Conservation (phyloP, 805 yeast genomes). For the Jamesozyma gamospora region DNA sequence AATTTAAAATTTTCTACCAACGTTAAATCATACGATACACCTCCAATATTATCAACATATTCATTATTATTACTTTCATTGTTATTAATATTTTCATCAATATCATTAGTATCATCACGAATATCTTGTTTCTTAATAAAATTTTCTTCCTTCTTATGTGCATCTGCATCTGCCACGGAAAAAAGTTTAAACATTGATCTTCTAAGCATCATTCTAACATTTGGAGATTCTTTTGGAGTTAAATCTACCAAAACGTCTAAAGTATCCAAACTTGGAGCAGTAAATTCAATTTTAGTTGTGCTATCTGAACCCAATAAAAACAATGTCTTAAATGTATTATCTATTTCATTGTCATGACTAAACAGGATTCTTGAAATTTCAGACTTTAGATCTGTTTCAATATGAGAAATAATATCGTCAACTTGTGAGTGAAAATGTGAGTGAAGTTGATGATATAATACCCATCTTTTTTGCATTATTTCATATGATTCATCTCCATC, state of each 20-base stretch:
- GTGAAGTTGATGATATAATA: slow-evolving; percentile 30
- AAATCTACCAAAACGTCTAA: slow-evolving; percentile 27
- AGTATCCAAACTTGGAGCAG: slow-evolving; percentile 12
- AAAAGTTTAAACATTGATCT: slow-evolving; percentile 28
- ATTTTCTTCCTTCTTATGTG: slow-evolving; percentile 4
- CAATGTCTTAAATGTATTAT: slow-evolving; percentile 25
- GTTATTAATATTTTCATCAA: neutral
- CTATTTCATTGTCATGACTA: slow-evolving; percentile 4
- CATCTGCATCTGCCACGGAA: slow-evolving; percentile 14
- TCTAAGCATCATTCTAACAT: slow-evolving; percentile 29
- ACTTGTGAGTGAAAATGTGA: slow-evolving; percentile 26
- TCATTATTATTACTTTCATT: slow-evolving; percentile 1
- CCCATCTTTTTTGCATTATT: slow-evolving; percentile 33
- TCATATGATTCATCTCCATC: slow-evolving; percentile 36
- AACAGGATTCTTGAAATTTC: slow-evolving; percentile 23
- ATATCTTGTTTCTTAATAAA: neutral
- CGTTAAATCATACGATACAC: slow-evolving; percentile 25
- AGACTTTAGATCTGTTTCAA: slow-evolving; percentile 30
- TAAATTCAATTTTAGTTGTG: slow-evolving; percentile 32
- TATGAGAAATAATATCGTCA: slow-evolving; percentile 22
- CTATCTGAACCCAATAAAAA: slow-evolving; percentile 37
- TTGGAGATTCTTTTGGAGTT: slow-evolving; percentile 32
- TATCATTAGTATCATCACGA: slow-evolving; percentile 4
- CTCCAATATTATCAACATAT: slow-evolving; percentile 5
- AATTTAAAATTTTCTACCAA: slow-evolving; percentile 25